Percentiles rank a stretch among this genome's conserved stretches.
phyloP scores from a whole-genome alignment of 768 basidiomycete species.

The Infundibulicybe gibba region DNA sequence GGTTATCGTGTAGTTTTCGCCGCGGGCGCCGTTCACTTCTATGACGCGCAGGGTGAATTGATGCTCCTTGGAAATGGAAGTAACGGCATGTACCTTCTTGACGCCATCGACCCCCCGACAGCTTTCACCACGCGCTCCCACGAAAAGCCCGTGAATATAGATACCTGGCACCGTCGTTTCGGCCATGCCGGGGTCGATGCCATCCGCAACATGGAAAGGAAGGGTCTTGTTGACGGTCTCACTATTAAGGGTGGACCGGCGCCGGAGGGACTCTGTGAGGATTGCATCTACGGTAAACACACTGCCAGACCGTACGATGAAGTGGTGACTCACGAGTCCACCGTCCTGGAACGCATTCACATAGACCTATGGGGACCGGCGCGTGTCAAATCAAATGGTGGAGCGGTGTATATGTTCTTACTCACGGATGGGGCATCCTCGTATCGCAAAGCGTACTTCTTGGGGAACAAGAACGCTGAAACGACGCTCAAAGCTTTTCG shows the following conservation, averaged over 20 bases:
- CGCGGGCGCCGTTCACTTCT: too few species aligned
- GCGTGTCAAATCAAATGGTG: slow-evolving; percentile 6
- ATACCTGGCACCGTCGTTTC: too few species aligned
- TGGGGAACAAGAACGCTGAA: slow-evolving; percentile 15
- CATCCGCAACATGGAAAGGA: too few species aligned
- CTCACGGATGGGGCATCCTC: slow-evolving; percentile 15
- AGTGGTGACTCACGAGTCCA: slow-evolving; percentile 7
- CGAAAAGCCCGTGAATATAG: too few species aligned
- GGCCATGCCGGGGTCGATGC: too few species aligned
- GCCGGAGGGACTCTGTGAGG: slow-evolving; percentile 14
- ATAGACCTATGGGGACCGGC: slow-evolving; percentile 21
- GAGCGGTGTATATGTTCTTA: slow-evolving; percentile 15
- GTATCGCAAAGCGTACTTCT: slow-evolving; percentile 10
- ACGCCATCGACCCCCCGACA: too few species aligned
- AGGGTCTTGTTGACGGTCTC: too few species aligned
- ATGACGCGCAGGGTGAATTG: too few species aligned
- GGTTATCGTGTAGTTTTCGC: too few species aligned
- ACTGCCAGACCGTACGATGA: slow-evolving; percentile 16
- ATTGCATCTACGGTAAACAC: slow-evolving; percentile 24
- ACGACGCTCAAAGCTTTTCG: slow-evolving; percentile 12
- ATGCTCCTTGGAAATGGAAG: too few species aligned
- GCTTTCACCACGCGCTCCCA: too few species aligned
- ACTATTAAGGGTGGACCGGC: slow-evolving; percentile 3
- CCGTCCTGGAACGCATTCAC: slow-evolving; percentile 12
- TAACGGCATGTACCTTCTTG: too few species aligned